Evolutionary conservation across 2,329 filamentous ascomycete species (phyloP), one percentile per base, ranked within the genome.

Genomic region (Emmonsiellopsis sp.): DNA sequence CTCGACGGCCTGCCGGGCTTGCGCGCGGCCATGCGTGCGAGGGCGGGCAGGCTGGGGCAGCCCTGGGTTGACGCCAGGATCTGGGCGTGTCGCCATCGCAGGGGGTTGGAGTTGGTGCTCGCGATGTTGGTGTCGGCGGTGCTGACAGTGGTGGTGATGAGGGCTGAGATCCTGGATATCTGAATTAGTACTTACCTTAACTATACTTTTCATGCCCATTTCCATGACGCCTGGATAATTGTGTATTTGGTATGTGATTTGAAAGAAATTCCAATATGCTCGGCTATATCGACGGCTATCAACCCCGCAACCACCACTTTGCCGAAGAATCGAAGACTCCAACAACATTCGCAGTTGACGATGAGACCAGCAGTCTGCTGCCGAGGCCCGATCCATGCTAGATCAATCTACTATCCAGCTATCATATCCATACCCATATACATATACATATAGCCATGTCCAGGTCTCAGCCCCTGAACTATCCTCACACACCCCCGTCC

Each of bases 1-100:
- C 70, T 85, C 44, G 82, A 85, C 58, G 80, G 79, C 1, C 67
- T 84, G 17, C 78, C 81, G 0, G 82, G 81, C 0, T 62, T 86
- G 59, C 74, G 70, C 53, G 70, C 71, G 5, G 82, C 81, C 21
- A 71, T 81, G 56, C 70, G 73, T 44, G 74, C 73, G 32, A 66
- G 65, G 2, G 78, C 78, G 2, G 13, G n/a, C 1, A 33, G 44
- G 31, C 3, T 47, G 3, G 13, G 17, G 32, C 72, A 82, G 66
- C 68, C 64, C 55, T 53, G 81, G 42, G 72, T 71, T 62, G 32
- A 76, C 13, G 71, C 71, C 14, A 42, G 55, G 8, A 62, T 61
- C 27, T 60, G 57, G 60, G 32, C 55, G 42, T 55, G 53, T 36
- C 54, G 54, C 21, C 48, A 62, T 45, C 54, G 58, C 4, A 56